Percentiles rank a stretch among this genome's conserved stretches.
Conservation (phyloP, 2,329 filamentous ascomycete genomes). For the Anisogramma anomala region DNA sequence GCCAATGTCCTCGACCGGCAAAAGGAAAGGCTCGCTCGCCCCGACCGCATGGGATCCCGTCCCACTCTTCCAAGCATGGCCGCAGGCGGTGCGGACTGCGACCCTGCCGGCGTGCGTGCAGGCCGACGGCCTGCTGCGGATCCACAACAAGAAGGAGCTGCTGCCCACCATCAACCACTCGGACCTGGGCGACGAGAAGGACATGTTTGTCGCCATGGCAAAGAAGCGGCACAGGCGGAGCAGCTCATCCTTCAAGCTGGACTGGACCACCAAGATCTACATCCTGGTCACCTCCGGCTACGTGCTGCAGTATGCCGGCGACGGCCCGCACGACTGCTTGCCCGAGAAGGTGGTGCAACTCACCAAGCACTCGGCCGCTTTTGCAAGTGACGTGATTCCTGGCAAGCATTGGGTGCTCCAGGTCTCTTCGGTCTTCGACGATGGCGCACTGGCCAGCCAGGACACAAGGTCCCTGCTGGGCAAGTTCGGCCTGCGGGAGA, state of each 20-base stretch:
- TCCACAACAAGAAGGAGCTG: constrained; percentile 41
- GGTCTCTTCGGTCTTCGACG: constrained; percentile 54
- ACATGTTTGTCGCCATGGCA: constrained; percentile 27
- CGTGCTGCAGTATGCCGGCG: constrained; percentile 61
- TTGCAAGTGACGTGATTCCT: constrained; percentile 68
- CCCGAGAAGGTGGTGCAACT: constrained; percentile 66
- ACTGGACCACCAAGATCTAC: constrained; percentile 63
- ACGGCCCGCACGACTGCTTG: constrained; percentile 57
- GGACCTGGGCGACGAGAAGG: constrained; percentile 10
- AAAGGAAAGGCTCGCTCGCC: constrained; percentile 24
- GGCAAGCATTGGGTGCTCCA: constrained; percentile 73
- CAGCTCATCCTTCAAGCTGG: constrained; percentile 35
- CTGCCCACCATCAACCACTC: constrained; percentile 7
- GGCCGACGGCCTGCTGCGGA: constrained; percentile 56
- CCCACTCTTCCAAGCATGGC: constrained; percentile 76
- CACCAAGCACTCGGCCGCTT: constrained; percentile 64
- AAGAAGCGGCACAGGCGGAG: constrained; percentile 39
- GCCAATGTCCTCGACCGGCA: background rate
- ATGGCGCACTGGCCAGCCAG: constrained; percentile 38
- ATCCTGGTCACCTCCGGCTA: constrained; percentile 60
- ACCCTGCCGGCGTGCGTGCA: constrained; percentile 55
- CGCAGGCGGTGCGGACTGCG: constrained; percentile 68
- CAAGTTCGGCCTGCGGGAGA: constrained; percentile 47
- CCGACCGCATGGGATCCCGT: constrained; percentile 49
- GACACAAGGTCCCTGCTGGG: constrained; percentile 53